These are phyloP conservation scores for Sporothrix humicola DNA, from an alignment of 2,329 filamentous ascomycete species.

Conservation along the genomic window DNA sequence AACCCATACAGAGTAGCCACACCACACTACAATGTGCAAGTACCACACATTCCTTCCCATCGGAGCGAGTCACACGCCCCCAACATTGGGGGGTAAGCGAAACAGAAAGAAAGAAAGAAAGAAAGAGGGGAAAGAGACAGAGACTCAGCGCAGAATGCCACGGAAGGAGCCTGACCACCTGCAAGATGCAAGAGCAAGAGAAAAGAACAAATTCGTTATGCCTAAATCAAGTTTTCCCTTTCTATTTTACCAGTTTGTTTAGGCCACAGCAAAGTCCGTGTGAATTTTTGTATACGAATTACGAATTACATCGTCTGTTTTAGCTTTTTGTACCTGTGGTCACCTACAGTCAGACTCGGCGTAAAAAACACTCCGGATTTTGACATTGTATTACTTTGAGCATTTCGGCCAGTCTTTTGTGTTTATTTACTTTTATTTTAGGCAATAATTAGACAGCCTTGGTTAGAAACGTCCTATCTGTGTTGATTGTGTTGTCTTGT, in stretches of 20 bases:
- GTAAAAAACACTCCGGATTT: not conserved
- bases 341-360: conserved; percentile 3
- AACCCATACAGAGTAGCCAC: too few relatives aligned
- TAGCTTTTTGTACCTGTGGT: not conserved
- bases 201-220: too few relatives aligned
- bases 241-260: too few relatives aligned
- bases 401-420: not conserved
- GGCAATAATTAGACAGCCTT: too few relatives aligned
- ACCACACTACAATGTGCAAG: not conserved
- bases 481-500: too few relatives aligned
- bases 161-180: not conserved
- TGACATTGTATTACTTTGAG: not conserved
- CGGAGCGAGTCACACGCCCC: conserved; percentile 9
- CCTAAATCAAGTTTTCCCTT: too few relatives aligned
- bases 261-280: too few relatives aligned
- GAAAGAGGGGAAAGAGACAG: not conserved
- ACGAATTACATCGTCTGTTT: not conserved
- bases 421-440: not conserved
- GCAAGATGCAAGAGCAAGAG: not conserved
- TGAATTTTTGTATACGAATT: too few relatives aligned
- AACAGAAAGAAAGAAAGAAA: not conserved
- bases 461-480: too few relatives aligned
- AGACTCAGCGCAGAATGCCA: not conserved
- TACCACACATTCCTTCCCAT: not conserved
- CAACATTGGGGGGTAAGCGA: not conserved